phyloP scores from a whole-genome alignment of 1,284 basidiomycete genomes.

The Cystobasidiaceae sp. region DNA sequence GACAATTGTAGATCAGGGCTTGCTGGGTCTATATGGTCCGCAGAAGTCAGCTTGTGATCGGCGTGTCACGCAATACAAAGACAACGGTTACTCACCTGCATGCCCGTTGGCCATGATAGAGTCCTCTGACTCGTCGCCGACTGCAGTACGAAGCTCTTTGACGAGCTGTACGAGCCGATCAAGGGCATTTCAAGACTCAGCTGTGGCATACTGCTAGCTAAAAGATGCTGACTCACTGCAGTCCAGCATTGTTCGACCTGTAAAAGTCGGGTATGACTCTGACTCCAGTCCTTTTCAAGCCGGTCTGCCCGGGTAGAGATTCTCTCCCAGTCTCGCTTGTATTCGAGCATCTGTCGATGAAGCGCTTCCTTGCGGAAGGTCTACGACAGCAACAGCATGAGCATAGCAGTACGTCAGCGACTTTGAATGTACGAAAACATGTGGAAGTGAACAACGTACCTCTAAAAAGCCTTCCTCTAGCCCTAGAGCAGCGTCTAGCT shows the following conservation, averaged over 20 bases:
- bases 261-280: conserved; percentile 3
- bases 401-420: too few relatives aligned
- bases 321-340: conserved; percentile 67
- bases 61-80: background rate
- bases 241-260: conserved; percentile 22
- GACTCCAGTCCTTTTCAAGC: conserved; percentile 32
- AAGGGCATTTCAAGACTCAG: too few relatives aligned
- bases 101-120: conserved; percentile 8
- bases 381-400: conserved; percentile 47
- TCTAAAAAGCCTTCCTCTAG: conserved; percentile 30
- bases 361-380: conserved; percentile 84
- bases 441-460: background rate
- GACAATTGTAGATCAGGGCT: background rate
- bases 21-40: background rate
- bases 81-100: conserved; percentile 8
- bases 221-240: conserved; percentile 14
- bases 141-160: conserved; percentile 9
- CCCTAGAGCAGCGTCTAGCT: conserved; percentile 16
- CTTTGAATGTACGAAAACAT: too few relatives aligned
- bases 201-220: too few relatives aligned
- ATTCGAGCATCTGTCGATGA: conserved; percentile 83
- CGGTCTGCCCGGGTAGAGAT: conserved; percentile 21
- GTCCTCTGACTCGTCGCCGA: background rate
- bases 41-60: background rate
- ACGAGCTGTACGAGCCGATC: conserved; percentile 2